Evolutionary conservation across 495 filamentous ascomycete genomes (phyloP).

Genomic region (Acidiella bohemica): DNA sequence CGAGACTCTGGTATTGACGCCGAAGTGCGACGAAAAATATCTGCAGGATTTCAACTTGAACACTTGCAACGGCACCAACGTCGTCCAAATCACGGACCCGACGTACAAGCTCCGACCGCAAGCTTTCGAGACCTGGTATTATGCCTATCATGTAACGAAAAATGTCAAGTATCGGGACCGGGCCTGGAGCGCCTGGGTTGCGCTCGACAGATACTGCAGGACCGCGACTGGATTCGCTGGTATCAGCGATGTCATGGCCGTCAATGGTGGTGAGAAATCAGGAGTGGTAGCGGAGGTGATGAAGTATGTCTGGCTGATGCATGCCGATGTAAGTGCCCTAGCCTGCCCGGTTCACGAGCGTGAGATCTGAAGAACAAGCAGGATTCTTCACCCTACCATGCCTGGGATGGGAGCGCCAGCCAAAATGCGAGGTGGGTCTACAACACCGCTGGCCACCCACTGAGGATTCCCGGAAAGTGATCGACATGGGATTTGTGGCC

Average conservation of each 20-base stretch:
- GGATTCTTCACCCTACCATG: too few relatives aligned
- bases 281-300: slow-evolving; percentile 12
- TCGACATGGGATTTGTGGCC: too few relatives aligned
- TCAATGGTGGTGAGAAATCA: slow-evolving; percentile 11
- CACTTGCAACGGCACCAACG: slow-evolving; percentile 1
- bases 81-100: slow-evolving; percentile 5
- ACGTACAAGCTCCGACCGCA: slow-evolving; percentile 15
- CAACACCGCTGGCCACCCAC: too few relatives aligned
- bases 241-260: slow-evolving; percentile 11
- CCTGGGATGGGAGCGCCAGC: too few relatives aligned
- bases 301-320: slow-evolving; percentile 17
- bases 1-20: slow-evolving; percentile 5
- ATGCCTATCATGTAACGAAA: slow-evolving; percentile 16
- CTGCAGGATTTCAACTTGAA: background rate
- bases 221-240: slow-evolving; percentile 8
- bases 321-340: slow-evolving; percentile 8
- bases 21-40: background rate
- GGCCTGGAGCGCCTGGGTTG: slow-evolving; percentile 13
- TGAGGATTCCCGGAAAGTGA: too few relatives aligned
- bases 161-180: slow-evolving; percentile 15
- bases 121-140: slow-evolving; percentile 17
- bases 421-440: too few relatives aligned
- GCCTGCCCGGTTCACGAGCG: too few relatives aligned
- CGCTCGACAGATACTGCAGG: slow-evolving; percentile 6
- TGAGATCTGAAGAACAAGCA: too few relatives aligned